phyloP scores from a whole-genome alignment of 148 eudicot species.

The Drosera capensis region DNA sequence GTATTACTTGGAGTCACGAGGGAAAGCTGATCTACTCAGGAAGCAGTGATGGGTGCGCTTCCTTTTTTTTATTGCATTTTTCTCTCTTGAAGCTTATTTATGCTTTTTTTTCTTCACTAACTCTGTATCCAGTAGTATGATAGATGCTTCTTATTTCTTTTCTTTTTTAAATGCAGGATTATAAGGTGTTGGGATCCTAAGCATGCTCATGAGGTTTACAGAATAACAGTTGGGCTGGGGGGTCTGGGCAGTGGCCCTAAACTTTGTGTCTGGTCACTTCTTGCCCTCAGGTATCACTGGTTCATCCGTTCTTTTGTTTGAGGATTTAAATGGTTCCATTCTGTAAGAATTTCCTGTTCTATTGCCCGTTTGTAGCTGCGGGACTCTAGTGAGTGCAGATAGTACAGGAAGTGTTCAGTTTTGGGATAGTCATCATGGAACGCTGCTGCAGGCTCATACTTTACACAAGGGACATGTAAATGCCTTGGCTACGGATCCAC shows the following conservation, averaged over 20 bases:
- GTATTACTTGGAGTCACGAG: slow-evolving; percentile 81
- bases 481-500: slow-evolving; percentile 70
- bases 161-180: slow-evolving; percentile 32
- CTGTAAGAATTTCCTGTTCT: neutral
- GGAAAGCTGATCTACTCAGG: slow-evolving; percentile 61
- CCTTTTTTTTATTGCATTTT: no score
- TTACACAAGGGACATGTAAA: slow-evolving; percentile 83
- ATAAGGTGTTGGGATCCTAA: slow-evolving; percentile 81
- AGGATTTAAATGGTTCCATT: neutral
- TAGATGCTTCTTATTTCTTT: neutral
- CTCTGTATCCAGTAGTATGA: neutral
- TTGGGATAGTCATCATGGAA: slow-evolving; percentile 79
- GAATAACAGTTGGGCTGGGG: slow-evolving; percentile 87
- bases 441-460: slow-evolving; percentile 75
- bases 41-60: slow-evolving; percentile 84
- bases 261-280: slow-evolving; percentile 84
- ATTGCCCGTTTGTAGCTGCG: slow-evolving; percentile 33
- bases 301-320: neutral
- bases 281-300: slow-evolving; percentile 52
- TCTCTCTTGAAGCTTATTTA: no score
- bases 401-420: slow-evolving; percentile 90
- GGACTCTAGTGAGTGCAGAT: slow-evolving; percentile 83
- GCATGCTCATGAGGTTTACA: slow-evolving; percentile 40
- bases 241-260: slow-evolving; percentile 60
- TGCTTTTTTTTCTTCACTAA: no score